phyloP scores from a whole-genome alignment of 2,329 filamentous ascomycete species.

The Calonectria pteridis region DNA sequence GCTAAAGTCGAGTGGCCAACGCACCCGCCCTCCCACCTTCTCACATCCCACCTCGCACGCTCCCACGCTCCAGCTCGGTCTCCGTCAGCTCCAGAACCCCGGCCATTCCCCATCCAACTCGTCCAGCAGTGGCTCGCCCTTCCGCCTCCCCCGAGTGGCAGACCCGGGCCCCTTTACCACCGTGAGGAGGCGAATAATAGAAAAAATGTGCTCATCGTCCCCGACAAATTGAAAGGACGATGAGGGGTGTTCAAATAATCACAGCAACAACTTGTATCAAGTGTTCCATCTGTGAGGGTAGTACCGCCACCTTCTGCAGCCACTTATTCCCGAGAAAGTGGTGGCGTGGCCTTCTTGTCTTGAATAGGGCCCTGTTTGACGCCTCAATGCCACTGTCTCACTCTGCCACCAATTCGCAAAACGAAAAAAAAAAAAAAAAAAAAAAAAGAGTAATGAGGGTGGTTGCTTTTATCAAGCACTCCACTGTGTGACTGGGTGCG shows the following conservation, averaged over 20 bases:
- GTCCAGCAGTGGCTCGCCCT: not conserved
- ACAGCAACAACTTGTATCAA: not conserved
- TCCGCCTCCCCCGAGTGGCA: conserved; percentile 7
- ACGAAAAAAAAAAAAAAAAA: too few relatives aligned
- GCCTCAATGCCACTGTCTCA: not conserved
- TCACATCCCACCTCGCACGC: not conserved
- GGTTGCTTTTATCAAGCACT: not conserved
- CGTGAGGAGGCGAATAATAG: not conserved
- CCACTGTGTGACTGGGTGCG: not conserved
- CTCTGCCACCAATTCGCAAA: conserved; percentile 1
- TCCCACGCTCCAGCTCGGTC: not conserved
- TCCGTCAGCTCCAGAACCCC: not conserved
- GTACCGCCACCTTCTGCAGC: conserved; percentile 3
- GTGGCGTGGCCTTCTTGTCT: conserved; percentile 29
- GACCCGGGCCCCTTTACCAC: conserved; percentile 15
- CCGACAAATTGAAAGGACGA: not conserved
- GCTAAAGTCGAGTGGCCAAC: not conserved
- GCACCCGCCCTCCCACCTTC: not conserved
- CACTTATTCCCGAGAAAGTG: conserved; percentile 18
- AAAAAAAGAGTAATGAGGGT: too few relatives aligned
- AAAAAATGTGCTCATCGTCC: not conserved
- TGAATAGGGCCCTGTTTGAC: not conserved
- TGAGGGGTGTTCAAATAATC: not conserved
- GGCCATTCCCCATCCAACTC: not conserved
- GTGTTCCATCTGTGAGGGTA: not conserved